Conservation (phyloP, 2,329 filamentous ascomycete genomes). For the Ascocoryne sarcoides region DNA sequence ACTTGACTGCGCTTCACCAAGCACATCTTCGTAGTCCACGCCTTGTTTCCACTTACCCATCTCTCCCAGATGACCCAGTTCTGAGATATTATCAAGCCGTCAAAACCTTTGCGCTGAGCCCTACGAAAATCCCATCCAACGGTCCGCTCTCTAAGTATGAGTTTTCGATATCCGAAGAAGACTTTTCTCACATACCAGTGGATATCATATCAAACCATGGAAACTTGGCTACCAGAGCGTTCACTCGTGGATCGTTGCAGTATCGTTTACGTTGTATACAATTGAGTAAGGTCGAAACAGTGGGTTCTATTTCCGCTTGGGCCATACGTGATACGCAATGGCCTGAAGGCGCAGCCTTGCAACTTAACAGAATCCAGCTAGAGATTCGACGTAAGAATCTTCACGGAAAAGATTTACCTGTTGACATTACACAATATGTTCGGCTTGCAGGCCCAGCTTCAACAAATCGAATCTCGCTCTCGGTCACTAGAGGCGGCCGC, state of each 20-base stretch:
- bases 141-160: slow-evolving; percentile 29
- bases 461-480: slow-evolving; percentile 15
- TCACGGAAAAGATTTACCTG: slow-evolving; percentile 65
- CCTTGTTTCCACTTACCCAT: slow-evolving; percentile 24
- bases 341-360: slow-evolving; percentile 62
- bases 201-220: slow-evolving; percentile 15
- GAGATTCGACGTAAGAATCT: slow-evolving; percentile 58
- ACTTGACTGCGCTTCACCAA: slow-evolving; percentile 46
- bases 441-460: slow-evolving; percentile 7
- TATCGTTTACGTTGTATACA: slow-evolving; percentile 62
- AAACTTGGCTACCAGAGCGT: slow-evolving; percentile 28
- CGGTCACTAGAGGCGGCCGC: slow-evolving; percentile 20
- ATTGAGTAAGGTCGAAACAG: slow-evolving; percentile 19
- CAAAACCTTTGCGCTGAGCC: slow-evolving; percentile 40
- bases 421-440: slow-evolving; percentile 57
- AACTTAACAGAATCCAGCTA: slow-evolving; percentile 54
- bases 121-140: slow-evolving; percentile 27
- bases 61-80: slow-evolving; percentile 11
- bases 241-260: slow-evolving; percentile 43
- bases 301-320: slow-evolving; percentile 44
- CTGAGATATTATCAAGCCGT: slow-evolving; percentile 46
- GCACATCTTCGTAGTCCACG: slow-evolving; percentile 46
- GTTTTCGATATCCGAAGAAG: slow-evolving; percentile 23
- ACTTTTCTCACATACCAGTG: slow-evolving; percentile 18
- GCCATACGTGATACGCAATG: slow-evolving; percentile 54